Evolutionary conservation across 2,329 filamentous ascomycete genomes (phyloP), one percentile per base, ranked within the genome.

Genomic region (Leptographium galeiforme): DNA sequence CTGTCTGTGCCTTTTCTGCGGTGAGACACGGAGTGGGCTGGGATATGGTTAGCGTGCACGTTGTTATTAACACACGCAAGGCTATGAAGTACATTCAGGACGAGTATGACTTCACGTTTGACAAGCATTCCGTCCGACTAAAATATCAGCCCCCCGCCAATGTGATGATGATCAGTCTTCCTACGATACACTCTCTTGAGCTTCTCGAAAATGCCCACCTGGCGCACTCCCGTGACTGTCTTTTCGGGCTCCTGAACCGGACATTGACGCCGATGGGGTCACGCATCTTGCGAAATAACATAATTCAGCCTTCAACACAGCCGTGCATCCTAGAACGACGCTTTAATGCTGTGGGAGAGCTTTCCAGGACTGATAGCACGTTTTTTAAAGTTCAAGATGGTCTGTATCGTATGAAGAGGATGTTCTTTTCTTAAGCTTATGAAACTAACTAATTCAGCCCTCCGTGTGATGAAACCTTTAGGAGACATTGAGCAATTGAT

Each of bases 111-210:
- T 75, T 84, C 56, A 79, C 76, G 0, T 93, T 95, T 63, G 75
- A 81, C 4, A 73, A 77, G n/a, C 84, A 93, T 63, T 90, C 90
- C 19, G 76, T 97, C 36, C 81, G 89, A 4, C 85, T 97, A 62
- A 84, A 82, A 57, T 96, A 95, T 60, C 84, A 91, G 61, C 85
- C 89, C 1, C 89, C 89, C 0, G 87, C 95, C 63, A 87, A 91
- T 30, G 87, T 89, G 0, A 95, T 97, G 90, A 88, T 95, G 79
- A 94, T 97, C 60, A 91, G 96, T 62, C 76, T 93, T 2, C 85
- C 88, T 0, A 95, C 90, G 0, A 88, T 96, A 33, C 78, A 84
- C 40, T 89, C 89, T 0, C 73, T 98, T 4, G 93, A 98, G 65
- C 75, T 98, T 7, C 85, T 97, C 32, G 89, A 95, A 61, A 98